Conservation (phyloP, 2,329 filamentous ascomycete genomes). For the Juglanconis oblonga region DNA sequence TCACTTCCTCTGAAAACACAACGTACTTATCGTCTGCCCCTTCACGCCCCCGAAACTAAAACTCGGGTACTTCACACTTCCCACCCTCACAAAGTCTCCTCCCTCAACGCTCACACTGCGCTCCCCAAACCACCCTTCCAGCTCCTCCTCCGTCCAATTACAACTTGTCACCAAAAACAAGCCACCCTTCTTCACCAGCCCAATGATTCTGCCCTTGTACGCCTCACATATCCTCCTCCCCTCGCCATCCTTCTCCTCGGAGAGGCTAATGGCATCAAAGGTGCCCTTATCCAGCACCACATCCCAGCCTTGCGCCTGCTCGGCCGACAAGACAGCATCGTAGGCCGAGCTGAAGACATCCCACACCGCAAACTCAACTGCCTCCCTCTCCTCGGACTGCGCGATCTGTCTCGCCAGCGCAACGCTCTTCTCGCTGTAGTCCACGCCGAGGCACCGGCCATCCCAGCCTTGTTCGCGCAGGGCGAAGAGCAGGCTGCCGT, state of each 20-base stretch:
- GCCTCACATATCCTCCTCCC: conserved; percentile 67
- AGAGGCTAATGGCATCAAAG: conserved; percentile 90
- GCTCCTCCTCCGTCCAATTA: conserved; percentile 94
- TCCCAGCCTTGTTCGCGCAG: conserved; percentile 63
- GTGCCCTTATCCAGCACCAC: conserved; percentile 97
- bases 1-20: conserved; percentile 65
- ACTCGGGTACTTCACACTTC: conserved; percentile 73
- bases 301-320: conserved; percentile 63
- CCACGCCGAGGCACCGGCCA: conserved; percentile 77
- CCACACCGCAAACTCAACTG: conserved; percentile 54
- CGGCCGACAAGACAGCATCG: conserved; percentile 30
- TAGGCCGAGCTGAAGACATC: conserved; percentile 54
- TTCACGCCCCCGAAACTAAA: conserved; percentile 88
- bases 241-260: conserved; percentile 47
- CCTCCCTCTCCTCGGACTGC: conserved; percentile 19
- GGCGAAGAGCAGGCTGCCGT: conserved; percentile 87
- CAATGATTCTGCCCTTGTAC: conserved; percentile 68
- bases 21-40: conserved; percentile 83
- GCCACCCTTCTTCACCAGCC: conserved; percentile 67
- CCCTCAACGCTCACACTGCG: conserved; percentile 22
- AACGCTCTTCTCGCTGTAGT: conserved; percentile 78
- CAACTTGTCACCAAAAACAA: conserved; percentile 88
- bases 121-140: conserved; percentile 70
- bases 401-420: conserved; percentile 68
- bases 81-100: conserved; percentile 56